A percentile compares a stretch with the other conserved stretches of the same genome.
These are phyloP conservation scores for Backusella parvicylindrica DNA, from an alignment of 192 early-diverging fungal species.

Conservation along the genomic window DNA sequence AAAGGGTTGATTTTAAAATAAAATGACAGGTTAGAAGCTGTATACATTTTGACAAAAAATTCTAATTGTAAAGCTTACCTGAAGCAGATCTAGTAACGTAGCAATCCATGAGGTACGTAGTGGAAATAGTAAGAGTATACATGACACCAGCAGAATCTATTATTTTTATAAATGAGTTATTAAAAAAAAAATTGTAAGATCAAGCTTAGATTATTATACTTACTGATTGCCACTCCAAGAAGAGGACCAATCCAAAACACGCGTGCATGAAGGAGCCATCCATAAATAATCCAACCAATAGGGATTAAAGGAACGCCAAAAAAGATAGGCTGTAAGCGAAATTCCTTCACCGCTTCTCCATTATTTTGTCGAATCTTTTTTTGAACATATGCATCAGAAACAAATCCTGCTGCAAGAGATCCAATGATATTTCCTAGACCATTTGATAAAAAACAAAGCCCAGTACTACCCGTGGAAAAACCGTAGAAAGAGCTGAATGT, in stretches of 20 bases:
- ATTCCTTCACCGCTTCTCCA: neutral
- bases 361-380: neutral
- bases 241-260: slow-evolving; percentile 5
- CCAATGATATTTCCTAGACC: slow-evolving; percentile 47
- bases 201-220: neutral
- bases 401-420: slow-evolving; percentile 36
- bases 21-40: neutral
- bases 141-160: slow-evolving; percentile 14
- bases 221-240: neutral
- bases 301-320: slow-evolving; percentile 14
- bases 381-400: neutral
- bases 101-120: slow-evolving; percentile 9
- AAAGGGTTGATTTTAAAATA: neutral
- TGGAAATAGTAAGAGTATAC: slow-evolving; percentile 18
- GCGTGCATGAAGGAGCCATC: slow-evolving; percentile 15
- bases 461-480: slow-evolving; percentile 38
- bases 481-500: slow-evolving; percentile 41
- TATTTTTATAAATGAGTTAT: neutral
- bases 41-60: neutral
- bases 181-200: neutral
- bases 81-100: slow-evolving; percentile 9
- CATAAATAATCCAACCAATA: slow-evolving; percentile 13
- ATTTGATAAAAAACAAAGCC: slow-evolving; percentile 43
- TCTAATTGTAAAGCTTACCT: neutral
- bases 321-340: slow-evolving; percentile 12